Conservation (phyloP, 306 rosid species). For the Geum urbanum region DNA sequence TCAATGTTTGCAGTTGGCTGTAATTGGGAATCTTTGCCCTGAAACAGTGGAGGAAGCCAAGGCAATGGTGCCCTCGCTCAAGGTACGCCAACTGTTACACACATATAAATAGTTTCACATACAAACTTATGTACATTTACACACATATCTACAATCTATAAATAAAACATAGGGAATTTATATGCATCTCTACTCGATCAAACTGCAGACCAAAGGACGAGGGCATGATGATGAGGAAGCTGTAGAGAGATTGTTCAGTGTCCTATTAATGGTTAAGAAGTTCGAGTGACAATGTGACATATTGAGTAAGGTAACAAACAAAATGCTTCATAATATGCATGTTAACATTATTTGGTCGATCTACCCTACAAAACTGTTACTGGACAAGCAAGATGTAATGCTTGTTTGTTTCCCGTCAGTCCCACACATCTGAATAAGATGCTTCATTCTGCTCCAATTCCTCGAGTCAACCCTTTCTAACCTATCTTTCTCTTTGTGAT, state of each 20-base stretch:
- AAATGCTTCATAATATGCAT: neutral
- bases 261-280: constrained; percentile 34
- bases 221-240: constrained; percentile 19
- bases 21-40: constrained; percentile 31
- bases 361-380: no score
- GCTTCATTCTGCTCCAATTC: neutral
- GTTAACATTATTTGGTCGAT: neutral
- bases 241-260: constrained; percentile 26
- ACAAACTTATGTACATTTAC: neutral
- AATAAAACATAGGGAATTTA: no score
- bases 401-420: neutral
- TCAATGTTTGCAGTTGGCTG: constrained; percentile 21
- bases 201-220: constrained; percentile 24
- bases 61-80: constrained; percentile 24
- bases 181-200: no score
- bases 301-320: neutral
- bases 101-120: no score
- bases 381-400: neutral
- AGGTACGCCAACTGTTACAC: neutral
- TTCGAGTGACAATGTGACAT: constrained; percentile 16
- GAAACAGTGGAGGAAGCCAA: constrained; percentile 33
- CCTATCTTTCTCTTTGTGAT: neutral
- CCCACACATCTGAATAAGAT: neutral
- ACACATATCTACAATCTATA: no score
- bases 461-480: neutral